A percentile compares a stretch with the other conserved stretches of the same genome.
Conservation (phyloP, 768 basidiomycete species). For the Suillus variegatus region DNA sequence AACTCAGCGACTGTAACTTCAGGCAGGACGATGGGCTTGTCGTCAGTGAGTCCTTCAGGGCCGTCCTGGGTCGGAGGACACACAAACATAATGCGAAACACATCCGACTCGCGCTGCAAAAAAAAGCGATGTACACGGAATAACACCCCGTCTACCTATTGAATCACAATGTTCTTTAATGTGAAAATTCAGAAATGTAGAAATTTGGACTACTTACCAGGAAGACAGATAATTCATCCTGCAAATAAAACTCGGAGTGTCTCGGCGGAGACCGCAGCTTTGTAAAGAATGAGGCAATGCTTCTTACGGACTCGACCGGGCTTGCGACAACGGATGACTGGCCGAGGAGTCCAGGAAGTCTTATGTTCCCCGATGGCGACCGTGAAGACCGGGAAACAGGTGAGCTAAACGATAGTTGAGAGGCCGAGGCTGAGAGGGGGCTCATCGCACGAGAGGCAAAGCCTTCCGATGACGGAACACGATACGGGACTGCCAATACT, state of each 20-base stretch:
- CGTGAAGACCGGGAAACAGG: slow-evolving; percentile 4
- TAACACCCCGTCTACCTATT: slow-evolving; percentile 38
- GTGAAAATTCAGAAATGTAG: background rate
- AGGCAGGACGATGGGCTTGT: slow-evolving; percentile 34
- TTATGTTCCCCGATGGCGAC: background rate
- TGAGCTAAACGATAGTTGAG: slow-evolving; percentile 8
- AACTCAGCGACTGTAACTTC: slow-evolving; percentile 37
- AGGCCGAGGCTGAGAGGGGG: slow-evolving; percentile 5
- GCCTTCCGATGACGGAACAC: slow-evolving; percentile 5
- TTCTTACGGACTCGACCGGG: slow-evolving; percentile 8
- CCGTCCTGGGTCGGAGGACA: slow-evolving; percentile 24
- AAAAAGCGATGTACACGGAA: slow-evolving; percentile 45
- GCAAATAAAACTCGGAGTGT: slow-evolving; percentile 22
- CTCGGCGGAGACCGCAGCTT: slow-evolving; percentile 4
- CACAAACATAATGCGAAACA: slow-evolving; percentile 40
- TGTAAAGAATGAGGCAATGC: slow-evolving; percentile 11
- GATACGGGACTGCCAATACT: slow-evolving; percentile 6
- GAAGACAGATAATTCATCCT: slow-evolving; percentile 23
- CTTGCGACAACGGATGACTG: slow-evolving; percentile 5
- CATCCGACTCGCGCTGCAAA: slow-evolving; percentile 37
- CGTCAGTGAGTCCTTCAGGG: slow-evolving; percentile 34
- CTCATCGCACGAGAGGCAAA: slow-evolving; percentile 8
- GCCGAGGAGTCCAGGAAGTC: slow-evolving; percentile 7
- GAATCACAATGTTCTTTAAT: too few species aligned
- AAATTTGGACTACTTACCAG: slow-evolving; percentile 13